Conservation (phyloP, 371 early-diverging fungal genomes). For the Lichtheimia hyalospora region DNA sequence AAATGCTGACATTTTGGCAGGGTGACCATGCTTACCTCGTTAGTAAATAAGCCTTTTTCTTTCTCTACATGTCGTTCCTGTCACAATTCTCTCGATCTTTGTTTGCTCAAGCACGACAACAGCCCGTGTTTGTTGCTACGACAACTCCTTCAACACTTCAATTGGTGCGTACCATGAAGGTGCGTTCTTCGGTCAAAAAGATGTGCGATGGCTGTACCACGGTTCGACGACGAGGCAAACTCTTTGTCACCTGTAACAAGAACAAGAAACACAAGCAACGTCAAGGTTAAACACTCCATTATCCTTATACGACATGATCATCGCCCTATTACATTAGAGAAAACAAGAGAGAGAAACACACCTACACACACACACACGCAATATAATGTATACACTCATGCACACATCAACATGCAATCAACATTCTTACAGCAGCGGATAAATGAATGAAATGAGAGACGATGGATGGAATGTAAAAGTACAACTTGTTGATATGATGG, state of each 20-base stretch:
- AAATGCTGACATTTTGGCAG: too few species aligned
- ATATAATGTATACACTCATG: too few species aligned
- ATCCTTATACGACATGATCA: too few species aligned
- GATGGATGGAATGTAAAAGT: too few species aligned
- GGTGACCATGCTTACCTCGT: neutral
- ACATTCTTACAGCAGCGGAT: too few species aligned
- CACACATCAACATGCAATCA: too few species aligned
- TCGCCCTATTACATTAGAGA: too few species aligned
- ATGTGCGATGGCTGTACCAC: conserved; percentile 80
- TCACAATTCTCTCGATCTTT: conserved; percentile 28
- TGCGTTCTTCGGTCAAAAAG: conserved; percentile 80
- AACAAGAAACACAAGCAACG: conserved; percentile 86
- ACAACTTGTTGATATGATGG: too few species aligned
- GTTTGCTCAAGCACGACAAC: conserved; percentile 31
- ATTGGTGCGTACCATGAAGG: conserved; percentile 77
- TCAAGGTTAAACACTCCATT: conserved; percentile 64
- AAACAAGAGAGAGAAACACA: neutral
- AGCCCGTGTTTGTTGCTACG: conserved; percentile 15
- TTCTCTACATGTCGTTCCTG: conserved; percentile 31
- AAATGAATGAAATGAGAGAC: too few species aligned
- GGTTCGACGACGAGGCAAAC: conserved; percentile 74
- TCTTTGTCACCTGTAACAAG: conserved; percentile 79
- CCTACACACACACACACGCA: too few species aligned
- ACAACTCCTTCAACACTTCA: conserved; percentile 29
- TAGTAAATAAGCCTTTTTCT: neutral